These are phyloP conservation scores for Fusarium aywerte DNA, from an alignment of 2,329 filamentous ascomycete species.

Conservation along the genomic window DNA sequence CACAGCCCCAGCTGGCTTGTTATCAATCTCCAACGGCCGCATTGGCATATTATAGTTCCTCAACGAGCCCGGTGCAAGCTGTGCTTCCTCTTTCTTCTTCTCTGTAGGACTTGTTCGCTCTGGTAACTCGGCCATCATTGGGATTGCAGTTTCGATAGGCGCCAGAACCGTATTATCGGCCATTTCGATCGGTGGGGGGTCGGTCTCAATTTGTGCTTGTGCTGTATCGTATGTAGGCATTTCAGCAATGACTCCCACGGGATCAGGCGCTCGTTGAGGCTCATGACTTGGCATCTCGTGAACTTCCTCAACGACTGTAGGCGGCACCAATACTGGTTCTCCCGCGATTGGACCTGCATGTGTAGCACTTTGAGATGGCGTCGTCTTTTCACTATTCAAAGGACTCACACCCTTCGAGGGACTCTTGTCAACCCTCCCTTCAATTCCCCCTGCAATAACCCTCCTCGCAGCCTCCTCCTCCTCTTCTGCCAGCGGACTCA, in stretches of 20 bases:
- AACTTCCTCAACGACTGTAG: conserved; percentile 45
- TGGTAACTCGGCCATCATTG: conserved; percentile 54
- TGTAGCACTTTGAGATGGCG: conserved; percentile 43
- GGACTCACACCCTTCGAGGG: conserved; percentile 46
- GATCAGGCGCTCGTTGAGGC: conserved; percentile 48
- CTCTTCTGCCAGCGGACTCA: conserved; percentile 57
- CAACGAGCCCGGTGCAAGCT: conserved; percentile 32
- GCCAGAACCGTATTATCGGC: conserved; percentile 53
- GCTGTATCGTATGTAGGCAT: conserved; percentile 59
- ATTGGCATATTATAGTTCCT: conserved; percentile 14
- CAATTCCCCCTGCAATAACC: conserved; percentile 41
- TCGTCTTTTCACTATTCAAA: conserved; percentile 45
- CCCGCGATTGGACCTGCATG: conserved; percentile 14
- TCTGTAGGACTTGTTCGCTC: conserved; percentile 49
- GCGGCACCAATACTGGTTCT: conserved; percentile 31
- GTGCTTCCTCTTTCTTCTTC: conserved; percentile 34
- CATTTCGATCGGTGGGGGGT: conserved; percentile 60
- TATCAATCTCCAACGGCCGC: conserved; percentile 26
- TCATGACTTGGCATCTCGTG: conserved; percentile 49
- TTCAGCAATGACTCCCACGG: conserved; percentile 60
- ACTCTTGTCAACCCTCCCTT: conserved; percentile 28
- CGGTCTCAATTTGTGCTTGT: conserved; percentile 54
- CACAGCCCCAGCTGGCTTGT: conserved; percentile 8
- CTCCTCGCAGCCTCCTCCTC: conserved; percentile 52
- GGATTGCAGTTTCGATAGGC: conserved; percentile 49